Conservation (phyloP, 2,329 filamentous ascomycete genomes). For the Xylaria sp. region DNA sequence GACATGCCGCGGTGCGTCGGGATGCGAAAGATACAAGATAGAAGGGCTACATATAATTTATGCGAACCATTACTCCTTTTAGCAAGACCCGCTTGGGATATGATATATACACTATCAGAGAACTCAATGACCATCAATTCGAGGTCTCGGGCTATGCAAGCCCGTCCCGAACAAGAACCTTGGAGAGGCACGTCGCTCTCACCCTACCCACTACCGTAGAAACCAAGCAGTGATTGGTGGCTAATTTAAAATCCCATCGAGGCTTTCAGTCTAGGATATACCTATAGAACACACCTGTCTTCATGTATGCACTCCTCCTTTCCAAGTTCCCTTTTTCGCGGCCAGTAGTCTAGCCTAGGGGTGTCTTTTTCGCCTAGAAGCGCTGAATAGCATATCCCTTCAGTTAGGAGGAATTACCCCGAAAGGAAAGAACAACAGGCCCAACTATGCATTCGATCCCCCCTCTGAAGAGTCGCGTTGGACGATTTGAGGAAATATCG, state of each 20-base stretch:
- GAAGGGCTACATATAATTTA: not conserved
- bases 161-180: not conserved
- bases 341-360: no score
- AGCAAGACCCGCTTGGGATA: constrained; percentile 11
- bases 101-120: not conserved
- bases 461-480: not conserved
- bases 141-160: constrained; percentile 1
- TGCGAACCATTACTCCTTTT: constrained; percentile 11
- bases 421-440: not conserved
- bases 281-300: not conserved
- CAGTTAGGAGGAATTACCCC: not conserved
- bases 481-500: not conserved
- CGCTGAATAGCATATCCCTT: not conserved
- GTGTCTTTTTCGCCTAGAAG: no score
- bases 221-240: not conserved
- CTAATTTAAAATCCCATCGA: not conserved
- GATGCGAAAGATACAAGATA: constrained; percentile 11
- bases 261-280: not conserved
- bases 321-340: no score
- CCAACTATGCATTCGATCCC: not conserved
- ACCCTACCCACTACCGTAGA: constrained; percentile 22
- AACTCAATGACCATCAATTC: not conserved
- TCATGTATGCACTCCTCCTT: not conserved
- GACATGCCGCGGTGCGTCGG: not conserved
- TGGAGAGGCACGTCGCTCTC: constrained; percentile 7